A percentile compares a stretch with the other conserved stretches of the same genome.
phyloP scores from a whole-genome alignment of 306 rosid genomes.

The Sesbania bispinosa region DNA sequence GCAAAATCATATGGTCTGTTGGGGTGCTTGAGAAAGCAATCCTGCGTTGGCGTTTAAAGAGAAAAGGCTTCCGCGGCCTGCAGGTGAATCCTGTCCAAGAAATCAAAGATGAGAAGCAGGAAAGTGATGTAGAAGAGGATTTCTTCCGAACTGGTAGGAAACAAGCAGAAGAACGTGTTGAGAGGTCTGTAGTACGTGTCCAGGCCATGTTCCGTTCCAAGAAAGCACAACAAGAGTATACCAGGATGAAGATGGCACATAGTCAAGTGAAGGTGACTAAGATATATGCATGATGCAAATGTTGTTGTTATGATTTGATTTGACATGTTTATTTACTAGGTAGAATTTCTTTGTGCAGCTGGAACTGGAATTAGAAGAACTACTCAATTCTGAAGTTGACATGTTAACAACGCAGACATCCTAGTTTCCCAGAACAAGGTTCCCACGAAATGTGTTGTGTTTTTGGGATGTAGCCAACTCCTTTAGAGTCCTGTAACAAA shows the following conservation, averaged over 20 bases:
- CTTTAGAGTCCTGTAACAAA: conserved; percentile 15
- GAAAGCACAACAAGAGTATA: conserved; percentile 89
- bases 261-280: conserved; percentile 58
- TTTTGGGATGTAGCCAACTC: conserved; percentile 5
- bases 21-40: conserved; percentile 90
- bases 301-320: not conserved
- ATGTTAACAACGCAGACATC: conserved; percentile 24
- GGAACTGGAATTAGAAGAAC: conserved; percentile 54
- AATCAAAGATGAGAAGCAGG: conserved; percentile 32
- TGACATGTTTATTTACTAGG: conserved; percentile 6
- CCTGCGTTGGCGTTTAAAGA: conserved; percentile 88
- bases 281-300: not conserved
- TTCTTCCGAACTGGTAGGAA: conserved; percentile 59
- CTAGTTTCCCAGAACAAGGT: conserved; percentile 15
- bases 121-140: conserved; percentile 73
- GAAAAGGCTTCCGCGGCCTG: conserved; percentile 93
- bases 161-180: conserved; percentile 90
- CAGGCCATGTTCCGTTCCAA: conserved; percentile 93
- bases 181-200: conserved; percentile 72
- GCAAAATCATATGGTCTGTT: conserved; percentile 88
- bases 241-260: conserved; percentile 75
- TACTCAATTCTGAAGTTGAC: conserved; percentile 48
- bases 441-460: not conserved
- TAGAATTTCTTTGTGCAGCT: conserved; percentile 52
- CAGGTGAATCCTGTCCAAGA: conserved; percentile 51